Conservation (phyloP, 208 protist species). For the Plasmodiophora brassicae region DNA sequence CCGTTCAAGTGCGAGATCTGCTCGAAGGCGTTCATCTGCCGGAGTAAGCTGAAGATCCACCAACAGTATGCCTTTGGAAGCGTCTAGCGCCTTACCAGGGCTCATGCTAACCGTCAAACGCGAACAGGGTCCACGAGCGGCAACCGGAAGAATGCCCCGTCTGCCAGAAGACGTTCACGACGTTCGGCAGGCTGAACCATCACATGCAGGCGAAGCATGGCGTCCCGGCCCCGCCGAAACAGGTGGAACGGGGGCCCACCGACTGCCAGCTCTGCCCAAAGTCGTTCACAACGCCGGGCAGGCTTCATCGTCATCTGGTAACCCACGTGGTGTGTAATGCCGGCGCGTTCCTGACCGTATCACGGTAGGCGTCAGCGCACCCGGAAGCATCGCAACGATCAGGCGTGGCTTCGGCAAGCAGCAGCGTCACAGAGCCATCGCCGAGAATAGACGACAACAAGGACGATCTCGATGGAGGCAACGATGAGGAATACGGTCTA, state of each 20-base stretch:
- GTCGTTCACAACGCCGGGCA: background rate
- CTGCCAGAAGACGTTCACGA: conserved; percentile 17
- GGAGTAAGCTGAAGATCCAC: conserved; percentile 31
- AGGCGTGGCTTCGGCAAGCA: too few species aligned
- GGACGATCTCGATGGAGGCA: too few species aligned
- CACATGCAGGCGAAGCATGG: background rate
- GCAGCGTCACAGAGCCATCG: too few species aligned
- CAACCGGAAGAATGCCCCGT: background rate
- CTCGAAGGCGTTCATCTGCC: conserved; percentile 23
- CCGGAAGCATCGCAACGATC: too few species aligned
- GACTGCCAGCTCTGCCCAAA: background rate
- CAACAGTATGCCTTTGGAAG: too few species aligned
- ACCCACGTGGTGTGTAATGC: too few species aligned
- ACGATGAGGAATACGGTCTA: too few species aligned
- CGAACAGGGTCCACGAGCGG: conserved; percentile 4
- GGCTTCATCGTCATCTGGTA: background rate
- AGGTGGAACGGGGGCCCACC: background rate
- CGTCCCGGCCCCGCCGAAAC: background rate
- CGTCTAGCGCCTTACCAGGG: too few species aligned
- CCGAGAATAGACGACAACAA: too few species aligned
- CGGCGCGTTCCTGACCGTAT: too few species aligned
- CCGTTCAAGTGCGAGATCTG: background rate
- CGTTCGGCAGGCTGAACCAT: background rate
- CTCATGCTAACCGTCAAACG: too few species aligned
- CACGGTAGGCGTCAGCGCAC: too few species aligned